Evolutionary conservation across 1,284 basidiomycete genomes (phyloP).

Genomic region (Pascua guehoae): DNA sequence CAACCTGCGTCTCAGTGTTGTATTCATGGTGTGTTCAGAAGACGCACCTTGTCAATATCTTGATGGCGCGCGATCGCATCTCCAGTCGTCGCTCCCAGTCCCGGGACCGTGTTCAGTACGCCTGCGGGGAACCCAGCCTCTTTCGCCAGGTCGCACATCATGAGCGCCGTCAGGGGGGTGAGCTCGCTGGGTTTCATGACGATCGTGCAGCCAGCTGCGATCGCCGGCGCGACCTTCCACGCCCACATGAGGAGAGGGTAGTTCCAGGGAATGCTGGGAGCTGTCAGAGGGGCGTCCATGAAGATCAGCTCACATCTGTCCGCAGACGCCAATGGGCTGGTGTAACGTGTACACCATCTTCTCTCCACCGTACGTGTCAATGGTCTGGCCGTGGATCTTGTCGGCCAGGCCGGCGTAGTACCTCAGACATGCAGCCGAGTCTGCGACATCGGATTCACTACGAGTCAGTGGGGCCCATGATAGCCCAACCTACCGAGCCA

Average conservation of each 20-base stretch:
- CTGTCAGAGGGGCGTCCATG: not conserved
- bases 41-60: conserved; percentile 66
- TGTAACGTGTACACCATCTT: conserved; percentile 83
- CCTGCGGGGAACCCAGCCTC: conserved; percentile 76
- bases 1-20: conserved; percentile 29
- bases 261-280: conserved; percentile 76
- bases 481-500: conserved; percentile 57
- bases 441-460: conserved; percentile 79
- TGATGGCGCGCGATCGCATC: conserved; percentile 72
- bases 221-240: conserved; percentile 87
- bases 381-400: conserved; percentile 59
- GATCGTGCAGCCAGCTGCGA: conserved; percentile 59
- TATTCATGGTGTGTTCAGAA: too few species aligned
- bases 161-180: conserved; percentile 80
- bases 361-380: conserved; percentile 48
- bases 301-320: conserved; percentile 61
- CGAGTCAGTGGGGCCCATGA: conserved; percentile 33
- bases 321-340: conserved; percentile 91
- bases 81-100: conserved; percentile 77
- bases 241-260: conserved; percentile 90
- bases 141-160: conserved; percentile 51
- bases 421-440: conserved; percentile 72
- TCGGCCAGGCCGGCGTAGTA: conserved; percentile 69
- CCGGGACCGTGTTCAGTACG: conserved; percentile 84
- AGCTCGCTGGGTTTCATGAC: conserved; percentile 74